Evolutionary conservation across 192 early-diverging fungal genomes (phyloP), one percentile per base, ranked within the genome.

Genomic region (Geosiphon pyriformis): DNA sequence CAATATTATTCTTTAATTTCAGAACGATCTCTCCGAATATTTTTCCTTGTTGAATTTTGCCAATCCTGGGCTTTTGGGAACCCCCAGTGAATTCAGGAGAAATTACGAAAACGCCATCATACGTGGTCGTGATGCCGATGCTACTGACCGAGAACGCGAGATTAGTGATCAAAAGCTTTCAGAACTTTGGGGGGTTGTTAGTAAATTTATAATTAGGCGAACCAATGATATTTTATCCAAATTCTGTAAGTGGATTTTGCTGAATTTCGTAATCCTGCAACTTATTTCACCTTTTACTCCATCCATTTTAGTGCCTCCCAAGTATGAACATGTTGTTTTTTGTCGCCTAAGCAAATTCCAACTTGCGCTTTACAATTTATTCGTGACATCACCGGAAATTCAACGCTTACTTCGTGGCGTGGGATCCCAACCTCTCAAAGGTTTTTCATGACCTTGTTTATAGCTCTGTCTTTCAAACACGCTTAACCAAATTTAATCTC

Each of bases 241-340:
- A 84, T 99, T 98, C 74, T 75, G 92, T 92, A 83, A 76, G 85
- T 81, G 32, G n/a, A 22, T 20, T 12, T 3, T 1, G 15, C 8
- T 17, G 11, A 31, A 10, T 33, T 50, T 3, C 3, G 23, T 61
- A 7, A 50, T 18, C 10, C 48, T 25, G 22, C 12, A 52, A 47
- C 15, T 20, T 47, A 56, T 47, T 11, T 34, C 30, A 37, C 42
- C 1, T 18, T 10, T 51, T 15, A 26, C 48, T 58, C 33, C 32
- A 34, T 60, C 15, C n/a, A 30, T 35, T 34, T 1, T 68, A 94
- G 91, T 99, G 50, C 95, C 97, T 1, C 83, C 86, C 25, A 99
- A 99, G 72, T 98, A 90, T 81, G 97, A 99, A 67, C 91, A 99
- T 71, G 94, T 99, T 7, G 97, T 99, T 26, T 99, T 99, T 75